These are phyloP conservation scores for Globisporangium nagaii DNA, from an alignment of 352 stramenopile genomes.

Conservation along the genomic window DNA sequence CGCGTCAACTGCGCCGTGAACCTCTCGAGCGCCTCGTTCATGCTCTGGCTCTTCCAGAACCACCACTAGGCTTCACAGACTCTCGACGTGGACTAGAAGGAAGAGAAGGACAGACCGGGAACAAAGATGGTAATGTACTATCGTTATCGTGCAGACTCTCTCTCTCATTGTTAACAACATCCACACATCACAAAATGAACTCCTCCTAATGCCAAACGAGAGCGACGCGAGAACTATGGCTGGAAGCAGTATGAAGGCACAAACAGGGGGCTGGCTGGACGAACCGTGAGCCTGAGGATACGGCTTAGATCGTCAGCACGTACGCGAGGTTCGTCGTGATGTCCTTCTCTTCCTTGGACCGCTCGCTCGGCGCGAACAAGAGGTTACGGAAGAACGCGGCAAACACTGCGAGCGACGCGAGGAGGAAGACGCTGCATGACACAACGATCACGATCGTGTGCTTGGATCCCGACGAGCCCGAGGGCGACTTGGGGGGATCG, in stretches of 20 bases:
- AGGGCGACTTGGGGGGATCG: neutral
- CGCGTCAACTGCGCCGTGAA: slow-evolving; percentile 82
- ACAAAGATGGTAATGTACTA: neutral
- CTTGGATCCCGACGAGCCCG: slow-evolving; percentile 14
- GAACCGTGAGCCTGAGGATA: too few relatives aligned
- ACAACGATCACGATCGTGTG: slow-evolving; percentile 31
- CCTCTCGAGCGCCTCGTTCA: slow-evolving; percentile 78
- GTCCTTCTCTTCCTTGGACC: slow-evolving; percentile 48
- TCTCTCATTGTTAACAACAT: neutral
- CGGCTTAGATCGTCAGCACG: slow-evolving; percentile 16
- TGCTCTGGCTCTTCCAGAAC: slow-evolving; percentile 82
- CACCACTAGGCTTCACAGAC: slow-evolving; percentile 30
- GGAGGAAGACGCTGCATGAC: slow-evolving; percentile 38
- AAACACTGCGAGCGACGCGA: slow-evolving; percentile 29
- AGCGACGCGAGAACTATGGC: neutral
- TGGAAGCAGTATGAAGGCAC: too few relatives aligned
- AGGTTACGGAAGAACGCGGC: slow-evolving; percentile 37
- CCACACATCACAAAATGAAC: neutral
- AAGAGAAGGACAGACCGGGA: neutral
- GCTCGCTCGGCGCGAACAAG: slow-evolving; percentile 24
- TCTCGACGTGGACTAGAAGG: neutral
- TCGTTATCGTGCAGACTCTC: neutral
- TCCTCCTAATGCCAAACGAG: neutral
- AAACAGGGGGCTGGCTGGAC: too few relatives aligned
- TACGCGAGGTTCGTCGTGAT: slow-evolving; percentile 45